Percentiles rank a stretch among this genome's conserved stretches.
Conservation (phyloP, 1,139 yeast species). For the Eremothecium cymbalariae region DNA sequence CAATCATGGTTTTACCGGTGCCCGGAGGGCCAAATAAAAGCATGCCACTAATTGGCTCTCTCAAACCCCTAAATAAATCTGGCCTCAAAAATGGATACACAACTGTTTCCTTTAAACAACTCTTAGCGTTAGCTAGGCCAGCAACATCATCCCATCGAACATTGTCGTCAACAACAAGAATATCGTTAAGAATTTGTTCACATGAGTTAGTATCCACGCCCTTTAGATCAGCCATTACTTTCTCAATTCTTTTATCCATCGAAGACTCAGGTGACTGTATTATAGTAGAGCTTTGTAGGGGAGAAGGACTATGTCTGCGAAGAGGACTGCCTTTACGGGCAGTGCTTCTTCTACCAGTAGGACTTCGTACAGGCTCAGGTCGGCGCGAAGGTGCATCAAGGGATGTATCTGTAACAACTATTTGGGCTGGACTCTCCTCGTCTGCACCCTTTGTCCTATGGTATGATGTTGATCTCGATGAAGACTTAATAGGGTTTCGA, state of each 20-base stretch:
- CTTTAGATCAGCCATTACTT: slow-evolving; percentile 18
- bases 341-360: too few species aligned
- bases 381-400: too few species aligned
- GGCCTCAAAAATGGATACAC: slow-evolving; percentile 61
- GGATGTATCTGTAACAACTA: too few species aligned
- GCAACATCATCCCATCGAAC: slow-evolving; percentile 60
- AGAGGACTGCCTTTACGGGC: too few species aligned
- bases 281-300: slow-evolving; percentile 11
- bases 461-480: too few species aligned
- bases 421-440: too few species aligned
- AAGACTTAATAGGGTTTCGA: slow-evolving; percentile 17
- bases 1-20: slow-evolving; percentile 47
- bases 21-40: slow-evolving; percentile 55
- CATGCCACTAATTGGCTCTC: slow-evolving; percentile 62
- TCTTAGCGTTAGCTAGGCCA: slow-evolving; percentile 50
- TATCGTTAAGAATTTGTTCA: slow-evolving; percentile 38
- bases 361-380: too few species aligned
- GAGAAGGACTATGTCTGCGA: too few species aligned
- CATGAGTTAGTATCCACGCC: slow-evolving; percentile 43
- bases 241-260: slow-evolving; percentile 12
- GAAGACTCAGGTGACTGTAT: too few species aligned
- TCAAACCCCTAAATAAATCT: slow-evolving; percentile 49
- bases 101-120: slow-evolving; percentile 54
- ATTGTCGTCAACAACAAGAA: slow-evolving; percentile 50
- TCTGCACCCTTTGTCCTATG: too few species aligned